Conservation (phyloP, 257 asterid species). For the Verbascum thapsus region DNA sequence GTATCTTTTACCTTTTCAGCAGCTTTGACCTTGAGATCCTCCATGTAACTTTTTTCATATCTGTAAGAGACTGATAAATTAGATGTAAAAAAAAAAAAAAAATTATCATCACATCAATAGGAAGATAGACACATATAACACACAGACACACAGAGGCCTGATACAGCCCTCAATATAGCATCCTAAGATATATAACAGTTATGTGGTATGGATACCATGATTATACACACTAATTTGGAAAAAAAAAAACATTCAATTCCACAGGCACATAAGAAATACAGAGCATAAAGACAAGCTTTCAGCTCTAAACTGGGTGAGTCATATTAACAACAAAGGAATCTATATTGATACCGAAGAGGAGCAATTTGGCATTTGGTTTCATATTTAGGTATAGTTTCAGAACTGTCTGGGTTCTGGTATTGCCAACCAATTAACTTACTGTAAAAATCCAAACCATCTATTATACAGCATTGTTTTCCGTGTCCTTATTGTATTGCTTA, state of each 20-base stretch:
- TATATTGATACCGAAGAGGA: background rate
- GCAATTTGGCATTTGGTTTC: background rate
- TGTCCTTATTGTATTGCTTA: background rate
- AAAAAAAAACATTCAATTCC: background rate
- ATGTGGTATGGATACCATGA: background rate
- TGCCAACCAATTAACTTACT: too few relatives aligned
- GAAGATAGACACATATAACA: conserved; percentile 5
- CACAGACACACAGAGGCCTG: background rate
- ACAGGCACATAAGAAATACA: background rate
- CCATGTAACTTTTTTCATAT: conserved; percentile 73
- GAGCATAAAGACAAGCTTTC: conserved; percentile 3
- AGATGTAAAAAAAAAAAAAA: conserved; percentile 29
- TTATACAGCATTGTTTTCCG: background rate
- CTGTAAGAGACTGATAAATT: conserved; percentile 38
- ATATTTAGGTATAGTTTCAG: background rate
- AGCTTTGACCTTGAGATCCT: conserved; percentile 53
- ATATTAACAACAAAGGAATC: background rate
- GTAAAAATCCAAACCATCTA: background rate
- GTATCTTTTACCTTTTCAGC: conserved; percentile 50
- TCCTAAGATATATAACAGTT: background rate
- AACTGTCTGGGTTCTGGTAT: background rate
- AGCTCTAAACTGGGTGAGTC: background rate
- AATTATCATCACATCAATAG: conserved; percentile 21
- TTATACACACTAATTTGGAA: background rate
- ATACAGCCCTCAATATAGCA: background rate